phyloP scores from a whole-genome alignment of 2,329 filamentous ascomycete species.

The Ceratocystis colombiana region DNA sequence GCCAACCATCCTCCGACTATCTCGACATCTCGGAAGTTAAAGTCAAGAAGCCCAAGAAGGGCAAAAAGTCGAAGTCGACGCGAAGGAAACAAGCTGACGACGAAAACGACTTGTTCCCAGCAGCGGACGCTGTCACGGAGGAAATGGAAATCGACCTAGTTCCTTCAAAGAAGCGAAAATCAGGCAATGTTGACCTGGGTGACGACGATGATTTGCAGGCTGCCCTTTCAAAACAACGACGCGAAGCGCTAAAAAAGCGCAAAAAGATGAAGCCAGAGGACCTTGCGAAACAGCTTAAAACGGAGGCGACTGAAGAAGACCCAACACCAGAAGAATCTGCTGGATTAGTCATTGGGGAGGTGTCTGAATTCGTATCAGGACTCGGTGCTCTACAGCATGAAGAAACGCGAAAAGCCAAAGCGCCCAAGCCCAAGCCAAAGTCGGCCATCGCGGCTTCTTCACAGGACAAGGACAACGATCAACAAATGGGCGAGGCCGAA shows the following conservation, averaged over 20 bases:
- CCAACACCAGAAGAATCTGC: constrained; percentile 36
- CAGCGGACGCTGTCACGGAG: constrained; percentile 25
- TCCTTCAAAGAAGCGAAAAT: constrained; percentile 50
- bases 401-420: constrained; percentile 45
- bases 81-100: constrained; percentile 58
- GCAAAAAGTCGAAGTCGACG: constrained; percentile 70
- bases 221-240: constrained; percentile 70
- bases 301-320: constrained; percentile 45
- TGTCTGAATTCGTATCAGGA: constrained; percentile 85
- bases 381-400: constrained; percentile 57
- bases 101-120: constrained; percentile 49
- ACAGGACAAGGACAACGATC: constrained; percentile 35
- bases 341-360: constrained; percentile 89
- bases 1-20: constrained; percentile 63
- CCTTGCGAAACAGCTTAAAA: constrained; percentile 67
- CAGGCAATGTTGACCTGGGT: constrained; percentile 58
- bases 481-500: constrained; percentile 30
- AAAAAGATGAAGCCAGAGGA: constrained; percentile 82
- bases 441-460: constrained; percentile 35
- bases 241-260: constrained; percentile 78
- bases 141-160: constrained; percentile 66
- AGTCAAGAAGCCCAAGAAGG: constrained; percentile 90
- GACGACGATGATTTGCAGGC: constrained; percentile 92
- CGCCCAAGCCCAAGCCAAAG: constrained; percentile 32
- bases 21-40: constrained; percentile 78